A percentile compares a stretch with the other conserved stretches of the same genome.
Conservation (phyloP, 352 stramenopile genomes). For the Globisporangium paddicum region DNA sequence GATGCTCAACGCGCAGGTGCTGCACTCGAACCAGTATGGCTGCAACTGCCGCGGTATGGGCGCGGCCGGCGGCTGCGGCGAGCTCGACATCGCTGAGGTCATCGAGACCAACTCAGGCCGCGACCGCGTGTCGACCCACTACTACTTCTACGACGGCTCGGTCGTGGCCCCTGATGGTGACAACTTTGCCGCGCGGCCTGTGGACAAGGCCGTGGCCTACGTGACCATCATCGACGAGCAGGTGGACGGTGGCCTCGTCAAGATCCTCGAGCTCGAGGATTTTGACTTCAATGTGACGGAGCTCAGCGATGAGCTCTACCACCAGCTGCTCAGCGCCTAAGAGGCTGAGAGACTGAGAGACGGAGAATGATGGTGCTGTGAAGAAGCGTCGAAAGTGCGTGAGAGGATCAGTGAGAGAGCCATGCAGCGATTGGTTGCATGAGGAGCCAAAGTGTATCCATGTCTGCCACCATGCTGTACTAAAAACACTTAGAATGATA, state of each 20-base stretch:
- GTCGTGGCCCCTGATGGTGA: slow-evolving; percentile 19
- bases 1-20: slow-evolving; percentile 70
- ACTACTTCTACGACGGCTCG: slow-evolving; percentile 22
- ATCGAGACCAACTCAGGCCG: slow-evolving; percentile 50
- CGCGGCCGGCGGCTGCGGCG: slow-evolving; percentile 50
- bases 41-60: slow-evolving; percentile 70
- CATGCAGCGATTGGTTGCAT: too few relatives aligned
- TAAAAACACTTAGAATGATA: background rate
- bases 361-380: background rate
- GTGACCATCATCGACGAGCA: slow-evolving; percentile 30
- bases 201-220: slow-evolving; percentile 22
- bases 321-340: slow-evolving; percentile 8
- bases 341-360: background rate
- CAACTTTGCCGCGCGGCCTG: slow-evolving; percentile 29
- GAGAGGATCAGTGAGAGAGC: background rate
- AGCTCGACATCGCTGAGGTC: slow-evolving; percentile 68
- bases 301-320: background rate
- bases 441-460: background rate
- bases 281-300: slow-evolving; percentile 21
- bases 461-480: background rate
- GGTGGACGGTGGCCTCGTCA: slow-evolving; percentile 18
- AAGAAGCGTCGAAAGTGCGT: background rate
- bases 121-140: slow-evolving; percentile 18
- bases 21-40: slow-evolving; percentile 62
- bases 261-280: slow-evolving; percentile 27